These are phyloP conservation scores for Peniophora sp. DNA, from an alignment of 1,284 basidiomycete species.

Conservation along the genomic window DNA sequence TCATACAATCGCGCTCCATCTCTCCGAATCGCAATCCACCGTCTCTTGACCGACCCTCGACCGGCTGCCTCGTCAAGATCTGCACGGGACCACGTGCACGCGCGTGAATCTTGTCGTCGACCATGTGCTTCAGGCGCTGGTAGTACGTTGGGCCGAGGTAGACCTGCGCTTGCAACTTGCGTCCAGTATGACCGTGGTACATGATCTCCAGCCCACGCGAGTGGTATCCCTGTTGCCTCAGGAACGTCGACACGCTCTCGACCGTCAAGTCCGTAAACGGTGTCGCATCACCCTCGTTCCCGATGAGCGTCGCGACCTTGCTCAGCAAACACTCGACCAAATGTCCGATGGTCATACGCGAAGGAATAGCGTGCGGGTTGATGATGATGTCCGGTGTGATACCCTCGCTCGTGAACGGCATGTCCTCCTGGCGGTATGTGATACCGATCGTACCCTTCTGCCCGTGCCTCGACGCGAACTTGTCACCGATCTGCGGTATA, in stretches of 20 bases:
- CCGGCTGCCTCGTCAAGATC: constrained; percentile 95
- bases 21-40: constrained; percentile 99
- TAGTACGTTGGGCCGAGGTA: constrained; percentile 99
- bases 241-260: constrained; percentile 83
- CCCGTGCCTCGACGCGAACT: constrained; percentile 98
- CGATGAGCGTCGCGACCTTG: constrained; percentile 94
- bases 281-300: constrained; percentile 96
- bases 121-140: constrained; percentile 99
- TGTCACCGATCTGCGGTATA: constrained; percentile 97
- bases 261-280: constrained; percentile 98
- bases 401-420: constrained; percentile 97
- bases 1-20: constrained; percentile 99
- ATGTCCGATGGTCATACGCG: constrained; percentile 99
- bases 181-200: constrained; percentile 98
- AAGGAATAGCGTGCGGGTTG: constrained; percentile 99
- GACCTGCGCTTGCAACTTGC: constrained; percentile 94
- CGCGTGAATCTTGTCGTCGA: constrained; percentile 99
- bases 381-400: constrained; percentile 97
- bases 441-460: constrained; percentile 99
- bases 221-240: constrained; percentile 86
- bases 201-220: constrained; percentile 96
- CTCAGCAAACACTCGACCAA: constrained; percentile 97
- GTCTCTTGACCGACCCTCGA: constrained; percentile 98
- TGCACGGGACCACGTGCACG: constrained; percentile 96
- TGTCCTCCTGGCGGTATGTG: constrained; percentile 98